Evolutionary conservation across 2,329 filamentous ascomycete species (phyloP), one percentile per base, ranked within the genome.

Genomic region (Exserohilum turcica): DNA sequence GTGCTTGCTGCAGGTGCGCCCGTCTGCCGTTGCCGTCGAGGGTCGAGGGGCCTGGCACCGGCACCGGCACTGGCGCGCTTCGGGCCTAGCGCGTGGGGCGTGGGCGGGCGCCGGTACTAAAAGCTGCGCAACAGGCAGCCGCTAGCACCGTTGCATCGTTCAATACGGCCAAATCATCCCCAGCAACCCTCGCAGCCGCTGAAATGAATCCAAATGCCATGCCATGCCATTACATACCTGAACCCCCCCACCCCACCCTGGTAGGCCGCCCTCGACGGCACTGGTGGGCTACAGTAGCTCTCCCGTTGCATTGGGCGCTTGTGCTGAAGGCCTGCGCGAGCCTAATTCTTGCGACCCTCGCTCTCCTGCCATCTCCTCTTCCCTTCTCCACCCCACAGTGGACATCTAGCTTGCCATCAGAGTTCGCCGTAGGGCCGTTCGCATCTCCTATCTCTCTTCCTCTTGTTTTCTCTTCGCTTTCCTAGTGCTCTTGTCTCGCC

Each of bases 401-500:
- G 63, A 66, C 56, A 64, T 59, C 62, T 54, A 67, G 52, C 61
- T 65, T 66, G 49, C 56, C 67, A 67, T 71, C 71, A 56, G 67
- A 67, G 61, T 66, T 66, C 63, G 67, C 67, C 65, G 69, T 70
- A 67, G 72, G 72, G 61, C 61, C 62, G 4, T 63, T 71, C 61
- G 62, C 63, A 61, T 63, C 65, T 71, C 65, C 67, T 66, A 60
- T 67, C 65, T 64, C 59, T 67, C 63, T 73, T 71, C 70, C 67
- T 68, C 63, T 63, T 66, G 62, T 72, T 70, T 71, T 66, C 67
- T 69, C 66, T 72, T 70, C 64, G 54, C 56, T 70, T 72, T 69
- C 68, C 63, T 73, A 70, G 63, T 67, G 64, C 59, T 65, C 70
- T 69, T 64, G 57, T 32, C 52, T 69, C 59, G 56, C 53, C 49